Evolutionary conservation across 352 stramenopile genomes (phyloP).

Genomic region (Bremia lactucae): DNA sequence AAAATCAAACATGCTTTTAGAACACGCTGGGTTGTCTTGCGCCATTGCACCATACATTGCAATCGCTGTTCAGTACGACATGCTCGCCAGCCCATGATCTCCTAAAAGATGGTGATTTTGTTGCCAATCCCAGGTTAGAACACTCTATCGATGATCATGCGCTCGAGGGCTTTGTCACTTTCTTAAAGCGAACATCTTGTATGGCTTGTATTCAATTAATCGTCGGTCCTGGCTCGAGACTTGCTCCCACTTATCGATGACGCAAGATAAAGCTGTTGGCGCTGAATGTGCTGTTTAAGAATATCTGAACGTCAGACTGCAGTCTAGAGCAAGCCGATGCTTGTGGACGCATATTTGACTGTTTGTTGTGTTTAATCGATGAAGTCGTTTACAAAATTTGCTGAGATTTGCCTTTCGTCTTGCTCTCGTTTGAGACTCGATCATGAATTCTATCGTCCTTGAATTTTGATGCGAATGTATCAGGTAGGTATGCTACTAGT

Average conservation of each 20-base stretch:
- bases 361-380: conserved; percentile 77
- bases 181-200: conserved; percentile 26
- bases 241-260: conserved; percentile 1
- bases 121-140: conserved; percentile 75
- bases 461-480: conserved; percentile 7
- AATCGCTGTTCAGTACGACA: conserved; percentile 90
- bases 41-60: conserved; percentile 72
- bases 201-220: conserved; percentile 10
- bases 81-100: conserved; percentile 95
- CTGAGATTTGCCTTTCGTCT: conserved; percentile 11
- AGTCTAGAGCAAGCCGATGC: not conserved
- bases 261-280: conserved; percentile 14
- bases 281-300: conserved; percentile 26
- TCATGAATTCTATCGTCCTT: conserved; percentile 14
- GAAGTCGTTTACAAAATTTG: conserved; percentile 79
- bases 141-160: conserved; percentile 74
- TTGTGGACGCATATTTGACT: conserved; percentile 25
- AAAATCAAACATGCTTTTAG: conserved; percentile 85
- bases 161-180: conserved; percentile 78
- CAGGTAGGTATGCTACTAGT: conserved; percentile 4
- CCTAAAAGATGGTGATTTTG: conserved; percentile 81
- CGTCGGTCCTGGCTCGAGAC: not conserved
- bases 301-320: conserved; percentile 14
- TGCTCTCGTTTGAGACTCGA: conserved; percentile 5
- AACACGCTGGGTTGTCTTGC: conserved; percentile 78